Evolutionary conservation across 257 asterid species (phyloP).

Genomic region (Jacaranda copaia): DNA sequence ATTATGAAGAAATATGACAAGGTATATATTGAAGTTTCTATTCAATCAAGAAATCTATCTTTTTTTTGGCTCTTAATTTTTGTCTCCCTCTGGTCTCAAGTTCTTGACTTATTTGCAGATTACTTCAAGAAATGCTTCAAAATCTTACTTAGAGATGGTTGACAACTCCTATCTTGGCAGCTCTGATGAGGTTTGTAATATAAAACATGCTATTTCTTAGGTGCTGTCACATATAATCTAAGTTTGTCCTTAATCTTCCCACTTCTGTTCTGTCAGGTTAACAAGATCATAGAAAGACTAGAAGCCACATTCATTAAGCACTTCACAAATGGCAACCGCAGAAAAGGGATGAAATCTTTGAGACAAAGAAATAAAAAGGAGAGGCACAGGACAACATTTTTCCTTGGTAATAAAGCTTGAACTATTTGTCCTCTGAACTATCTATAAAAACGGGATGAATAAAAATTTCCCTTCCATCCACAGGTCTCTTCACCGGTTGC

Average conservation of each 20-base stretch:
- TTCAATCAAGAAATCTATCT: not conserved
- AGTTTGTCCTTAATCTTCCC: conserved; percentile 3
- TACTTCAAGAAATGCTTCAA: conserved; percentile 77
- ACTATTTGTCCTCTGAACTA: not conserved
- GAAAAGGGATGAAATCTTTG: conserved; percentile 64
- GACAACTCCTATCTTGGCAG: conserved; percentile 69
- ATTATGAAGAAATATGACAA: conserved; percentile 90
- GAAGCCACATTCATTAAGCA: conserved; percentile 69
- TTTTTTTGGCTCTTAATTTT: not conserved
- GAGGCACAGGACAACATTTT: conserved; percentile 65
- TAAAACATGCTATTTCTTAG: not conserved
- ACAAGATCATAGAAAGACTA: conserved; percentile 52
- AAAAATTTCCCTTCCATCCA: not conserved
- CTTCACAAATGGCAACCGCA: conserved; percentile 69
- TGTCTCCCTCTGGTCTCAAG: not conserved
- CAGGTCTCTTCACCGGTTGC: conserved; percentile 83
- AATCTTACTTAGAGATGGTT: conserved; percentile 59
- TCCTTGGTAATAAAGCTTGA: conserved; percentile 49
- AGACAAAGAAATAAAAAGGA: conserved; percentile 59
- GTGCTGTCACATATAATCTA: not conserved
- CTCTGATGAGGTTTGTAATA: conserved; percentile 64
- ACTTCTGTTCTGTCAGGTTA: conserved; percentile 45
- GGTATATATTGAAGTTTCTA: conserved; percentile 45
- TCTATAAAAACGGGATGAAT: too few species aligned
- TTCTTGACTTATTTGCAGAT: conserved; percentile 44